Evolutionary conservation across 176 grass and related monocot genomes (phyloP), one percentile per base, ranked within the genome.

Genomic region (Cenchrus americanus): DNA sequence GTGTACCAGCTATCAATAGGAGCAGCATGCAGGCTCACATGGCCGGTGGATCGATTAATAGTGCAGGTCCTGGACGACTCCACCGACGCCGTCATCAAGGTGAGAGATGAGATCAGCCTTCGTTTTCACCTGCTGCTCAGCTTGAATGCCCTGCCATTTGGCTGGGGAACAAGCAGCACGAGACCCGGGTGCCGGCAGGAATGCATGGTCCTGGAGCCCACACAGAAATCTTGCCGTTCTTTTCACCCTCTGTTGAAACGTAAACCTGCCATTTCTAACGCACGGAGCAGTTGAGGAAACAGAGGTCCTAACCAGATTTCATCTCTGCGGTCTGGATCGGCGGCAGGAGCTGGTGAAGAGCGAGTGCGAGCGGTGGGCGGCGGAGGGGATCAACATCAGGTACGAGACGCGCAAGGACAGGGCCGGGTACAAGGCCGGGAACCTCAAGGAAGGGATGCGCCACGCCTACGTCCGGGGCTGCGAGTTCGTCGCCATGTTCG

Each of bases 61-160:
- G 81, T 97, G 34, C 94, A 97, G 80, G 91, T 97, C 40, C 44
- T 97, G 55, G 94, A 97, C 69, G 94, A 97, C 83, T 97, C 94
- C 18, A 97, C 94, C 17, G 94, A 97, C 62, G 22, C 52, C 64
- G 46, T 46, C 81, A 76, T 82, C 85, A 92, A 90, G 86, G 93
- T 90, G 54, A 77, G 81, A 12, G 1, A 12, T 73, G 11, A 14
- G 5, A 54, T 61, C 62, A 18, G 14, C 9, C 15, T 21, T 53
- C 19, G 21, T 62, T 82, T 66, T 71, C 54, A 77, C 71, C 27
- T 14, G 14, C 14, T 18, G 12, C 69, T 57, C 26, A 24, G 2
- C 72, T 30, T 14, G 5, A 10, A 55, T 34, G 3, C 66, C 23
- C 68, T 21, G 52, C 22, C 53, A 32, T 19, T 11, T 8, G 54